Conservation (phyloP, 2,329 filamentous ascomycete species). For the Diplodia sapinea region DNA sequence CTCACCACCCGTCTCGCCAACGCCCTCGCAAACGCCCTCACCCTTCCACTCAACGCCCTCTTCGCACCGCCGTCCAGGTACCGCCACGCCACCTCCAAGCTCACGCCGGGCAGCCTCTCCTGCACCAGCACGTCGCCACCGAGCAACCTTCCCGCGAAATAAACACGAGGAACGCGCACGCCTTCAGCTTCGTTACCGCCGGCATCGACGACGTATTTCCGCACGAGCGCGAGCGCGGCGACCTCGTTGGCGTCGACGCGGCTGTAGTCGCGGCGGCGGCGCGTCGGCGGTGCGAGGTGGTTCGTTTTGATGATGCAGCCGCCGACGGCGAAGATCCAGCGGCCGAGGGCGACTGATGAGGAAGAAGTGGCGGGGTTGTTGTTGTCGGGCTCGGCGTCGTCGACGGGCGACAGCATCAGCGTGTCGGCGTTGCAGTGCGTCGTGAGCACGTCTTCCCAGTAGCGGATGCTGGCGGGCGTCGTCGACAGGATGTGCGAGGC, state of each 20-base stretch:
- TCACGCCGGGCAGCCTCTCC: constrained; percentile 49
- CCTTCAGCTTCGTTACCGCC: constrained; percentile 34
- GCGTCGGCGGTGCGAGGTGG: constrained; percentile 30
- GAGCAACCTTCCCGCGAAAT: constrained; percentile 32
- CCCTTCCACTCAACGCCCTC: constrained; percentile 46
- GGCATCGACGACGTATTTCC: constrained; percentile 24
- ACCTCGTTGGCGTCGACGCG: constrained; percentile 52
- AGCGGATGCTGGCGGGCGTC: constrained; percentile 30
- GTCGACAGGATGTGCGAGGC: constrained; percentile 26
- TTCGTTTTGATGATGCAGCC: constrained; percentile 33
- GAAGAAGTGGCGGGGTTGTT: no score
- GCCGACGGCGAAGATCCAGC: constrained; percentile 34
- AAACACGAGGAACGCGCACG: constrained; percentile 41
- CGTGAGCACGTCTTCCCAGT: constrained; percentile 31
- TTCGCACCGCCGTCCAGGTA: constrained; percentile 46
- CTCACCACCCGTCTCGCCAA: neutral
- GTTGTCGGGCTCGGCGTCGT: neutral
- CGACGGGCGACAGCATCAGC: constrained; percentile 26
- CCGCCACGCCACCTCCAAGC: constrained; percentile 46
- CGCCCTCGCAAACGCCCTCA: constrained; percentile 33
- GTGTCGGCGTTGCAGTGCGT: constrained; percentile 27
- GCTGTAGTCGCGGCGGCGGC: constrained; percentile 44
- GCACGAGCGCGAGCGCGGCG: constrained; percentile 44
- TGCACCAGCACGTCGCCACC: constrained; percentile 48
- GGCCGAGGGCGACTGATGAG: constrained; percentile 4